Evolutionary conservation across 192 early-diverging fungal genomes (phyloP).

Genomic region (Haplosporangium gracile): DNA sequence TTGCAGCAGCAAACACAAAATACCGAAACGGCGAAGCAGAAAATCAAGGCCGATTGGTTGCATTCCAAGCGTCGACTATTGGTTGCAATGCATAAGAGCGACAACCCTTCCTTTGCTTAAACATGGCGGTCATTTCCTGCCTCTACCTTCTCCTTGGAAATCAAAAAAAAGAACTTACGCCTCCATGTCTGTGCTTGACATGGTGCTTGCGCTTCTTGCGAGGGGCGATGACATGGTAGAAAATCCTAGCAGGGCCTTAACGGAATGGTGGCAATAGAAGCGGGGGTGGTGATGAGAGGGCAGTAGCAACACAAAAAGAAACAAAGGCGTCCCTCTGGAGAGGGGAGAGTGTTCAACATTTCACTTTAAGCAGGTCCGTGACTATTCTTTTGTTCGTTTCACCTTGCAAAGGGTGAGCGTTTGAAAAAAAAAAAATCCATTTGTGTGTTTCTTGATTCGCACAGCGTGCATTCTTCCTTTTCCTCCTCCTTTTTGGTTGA

Average conservation of each 20-base stretch:
- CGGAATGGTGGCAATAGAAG: not conserved
- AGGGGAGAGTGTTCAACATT: not conserved
- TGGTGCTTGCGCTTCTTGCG: constrained; percentile 36
- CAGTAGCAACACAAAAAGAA: not conserved
- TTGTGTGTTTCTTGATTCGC: not conserved
- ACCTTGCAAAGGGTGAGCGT: not conserved
- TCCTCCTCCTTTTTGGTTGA: not conserved
- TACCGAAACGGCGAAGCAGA: not conserved
- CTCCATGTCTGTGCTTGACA: constrained; percentile 54
- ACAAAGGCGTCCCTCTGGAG: not conserved
- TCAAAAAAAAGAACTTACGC: constrained; percentile 42
- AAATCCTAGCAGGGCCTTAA: not conserved
- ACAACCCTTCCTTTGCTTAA: not conserved
- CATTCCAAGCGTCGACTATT: not conserved
- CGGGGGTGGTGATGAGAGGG: not conserved
- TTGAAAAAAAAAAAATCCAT: not conserved
- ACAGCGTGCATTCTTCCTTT: not conserved
- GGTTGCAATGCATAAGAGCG: constrained; percentile 5
- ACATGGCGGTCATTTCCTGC: not conserved
- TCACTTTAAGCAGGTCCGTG: not conserved
- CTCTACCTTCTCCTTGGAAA: not conserved
- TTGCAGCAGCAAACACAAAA: too few relatives aligned
- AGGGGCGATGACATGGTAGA: constrained; percentile 45
- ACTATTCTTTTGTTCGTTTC: not conserved
- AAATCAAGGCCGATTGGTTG: not conserved